These are phyloP conservation scores for Juglanconis sp. DNA, from an alignment of 2,329 filamentous ascomycete species.

Conservation along the genomic window DNA sequence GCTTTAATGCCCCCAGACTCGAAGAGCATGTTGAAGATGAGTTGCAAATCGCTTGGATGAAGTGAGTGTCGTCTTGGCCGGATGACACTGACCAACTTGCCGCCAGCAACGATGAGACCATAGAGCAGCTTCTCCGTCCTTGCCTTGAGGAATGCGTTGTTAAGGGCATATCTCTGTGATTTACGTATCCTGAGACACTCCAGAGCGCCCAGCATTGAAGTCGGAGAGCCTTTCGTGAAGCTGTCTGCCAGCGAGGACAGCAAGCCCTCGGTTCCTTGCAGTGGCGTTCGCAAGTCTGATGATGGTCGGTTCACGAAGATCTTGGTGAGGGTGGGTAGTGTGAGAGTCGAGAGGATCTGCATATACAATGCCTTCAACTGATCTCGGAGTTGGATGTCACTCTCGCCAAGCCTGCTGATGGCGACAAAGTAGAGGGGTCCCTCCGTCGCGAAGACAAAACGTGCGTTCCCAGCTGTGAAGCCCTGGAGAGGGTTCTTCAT, in stretches of 20 bases:
- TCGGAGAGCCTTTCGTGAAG: conserved; percentile 89
- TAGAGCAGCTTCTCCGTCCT: conserved; percentile 80
- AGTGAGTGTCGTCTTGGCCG: conserved; percentile 91
- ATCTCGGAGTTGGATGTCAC: conserved; percentile 77
- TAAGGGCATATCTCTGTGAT: conserved; percentile 79
- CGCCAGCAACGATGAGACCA: conserved; percentile 87
- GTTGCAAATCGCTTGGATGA: conserved; percentile 89
- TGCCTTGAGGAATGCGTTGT: conserved; percentile 78
- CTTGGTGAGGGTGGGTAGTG: conserved; percentile 77
- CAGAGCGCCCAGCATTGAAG: conserved; percentile 80
- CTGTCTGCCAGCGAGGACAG: conserved; percentile 90
- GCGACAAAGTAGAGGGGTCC: conserved; percentile 90
- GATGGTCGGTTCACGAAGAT: conserved; percentile 89
- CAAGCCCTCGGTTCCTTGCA: conserved; percentile 87
- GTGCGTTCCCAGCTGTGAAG: conserved; percentile 82
- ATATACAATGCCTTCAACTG: conserved; percentile 95
- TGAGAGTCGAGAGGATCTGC: conserved; percentile 95
- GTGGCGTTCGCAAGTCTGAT: conserved; percentile 84
- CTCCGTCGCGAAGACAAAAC: conserved; percentile 81
- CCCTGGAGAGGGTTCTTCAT: conserved; percentile 72
- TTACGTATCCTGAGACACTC: conserved; percentile 94
- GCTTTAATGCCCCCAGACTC: conserved; percentile 89
- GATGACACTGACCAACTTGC: conserved; percentile 89
- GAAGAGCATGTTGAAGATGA: conserved; percentile 99
- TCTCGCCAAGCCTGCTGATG: conserved; percentile 89